Evolutionary conservation across 306 rosid species (phyloP).

Genomic region (Glycine latifolia): DNA sequence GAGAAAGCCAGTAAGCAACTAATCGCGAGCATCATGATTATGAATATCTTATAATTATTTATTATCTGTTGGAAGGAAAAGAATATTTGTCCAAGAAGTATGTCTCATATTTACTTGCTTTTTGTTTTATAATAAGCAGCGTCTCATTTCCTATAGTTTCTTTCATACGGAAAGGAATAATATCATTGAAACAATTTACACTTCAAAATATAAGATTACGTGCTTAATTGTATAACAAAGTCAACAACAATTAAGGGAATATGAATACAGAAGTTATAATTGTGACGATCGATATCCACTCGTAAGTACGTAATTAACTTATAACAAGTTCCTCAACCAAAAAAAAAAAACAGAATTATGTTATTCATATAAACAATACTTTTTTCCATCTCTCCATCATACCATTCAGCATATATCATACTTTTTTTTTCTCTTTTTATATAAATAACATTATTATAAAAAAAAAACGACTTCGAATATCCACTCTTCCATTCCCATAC

Average conservation of each 20-base stretch:
- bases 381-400: too few relatives aligned
- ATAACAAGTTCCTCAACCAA: not conserved
- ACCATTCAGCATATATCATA: not conserved
- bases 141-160: not conserved
- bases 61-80: not conserved
- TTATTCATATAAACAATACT: not conserved
- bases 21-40: not conserved
- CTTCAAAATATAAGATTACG: not conserved
- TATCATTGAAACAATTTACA: not conserved
- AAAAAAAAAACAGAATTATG: not conserved
- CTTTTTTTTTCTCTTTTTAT: not conserved
- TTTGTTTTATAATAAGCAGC: not conserved
- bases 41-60: not conserved
- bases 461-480: not conserved
- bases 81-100: not conserved
- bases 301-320: not conserved
- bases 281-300: too few relatives aligned
- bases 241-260: not conserved
- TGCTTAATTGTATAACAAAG: not conserved
- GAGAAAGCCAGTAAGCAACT: not conserved
- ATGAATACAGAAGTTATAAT: not conserved
- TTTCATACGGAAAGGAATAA: not conserved
- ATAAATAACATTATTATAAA: not conserved
- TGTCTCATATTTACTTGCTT: not conserved
- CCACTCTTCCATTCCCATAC: too few relatives aligned